Percentiles rank a stretch among this genome's conserved stretches.
Conservation (phyloP, 73 alveolate species). For the Paramecium tetraurelia region DNA sequence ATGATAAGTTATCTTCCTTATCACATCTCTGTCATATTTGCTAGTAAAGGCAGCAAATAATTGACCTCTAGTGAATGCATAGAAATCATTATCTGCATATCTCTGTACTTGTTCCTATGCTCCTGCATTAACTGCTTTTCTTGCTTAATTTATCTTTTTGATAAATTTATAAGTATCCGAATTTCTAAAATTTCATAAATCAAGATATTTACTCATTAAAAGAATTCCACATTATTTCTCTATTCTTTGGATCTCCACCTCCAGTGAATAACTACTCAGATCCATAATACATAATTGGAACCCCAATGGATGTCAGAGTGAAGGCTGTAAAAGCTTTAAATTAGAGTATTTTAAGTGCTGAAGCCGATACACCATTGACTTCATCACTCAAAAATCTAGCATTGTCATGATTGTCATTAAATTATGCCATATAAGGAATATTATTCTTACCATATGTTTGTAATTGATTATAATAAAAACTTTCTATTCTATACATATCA, state of each 20-base stretch:
- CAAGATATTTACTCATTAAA: neutral
- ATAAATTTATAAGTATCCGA: conserved; percentile 3
- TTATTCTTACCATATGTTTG: conserved; percentile 43
- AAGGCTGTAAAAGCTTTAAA: conserved; percentile 82
- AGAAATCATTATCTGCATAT: conserved; percentile 45
- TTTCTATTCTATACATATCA: conserved; percentile 66
- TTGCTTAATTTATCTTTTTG: neutral
- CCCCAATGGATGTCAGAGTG: conserved; percentile 83
- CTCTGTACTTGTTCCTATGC: conserved; percentile 26
- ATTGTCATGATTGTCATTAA: conserved; percentile 94
- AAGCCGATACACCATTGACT: neutral
- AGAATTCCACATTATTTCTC: conserved; percentile 88
- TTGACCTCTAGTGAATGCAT: conserved; percentile 40
- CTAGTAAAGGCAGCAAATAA: conserved; percentile 38
- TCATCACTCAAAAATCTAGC: conserved; percentile 83
- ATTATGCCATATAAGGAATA: conserved; percentile 62
- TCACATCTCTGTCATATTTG: conserved; percentile 26
- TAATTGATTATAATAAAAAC: neutral
- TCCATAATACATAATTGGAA: conserved; percentile 96
- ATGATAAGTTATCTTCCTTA: neutral
- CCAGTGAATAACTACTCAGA: conserved; percentile 93
- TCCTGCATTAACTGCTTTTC: conserved; percentile 33
- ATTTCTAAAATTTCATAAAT: neutral
- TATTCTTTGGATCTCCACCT: conserved; percentile 87
- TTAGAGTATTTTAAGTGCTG: conserved; percentile 42